A percentile compares a stretch with the other conserved stretches of the same genome.
phyloP scores from a whole-genome alignment of 2,329 filamentous ascomycete species.

The Botrytis tulipae region DNA sequence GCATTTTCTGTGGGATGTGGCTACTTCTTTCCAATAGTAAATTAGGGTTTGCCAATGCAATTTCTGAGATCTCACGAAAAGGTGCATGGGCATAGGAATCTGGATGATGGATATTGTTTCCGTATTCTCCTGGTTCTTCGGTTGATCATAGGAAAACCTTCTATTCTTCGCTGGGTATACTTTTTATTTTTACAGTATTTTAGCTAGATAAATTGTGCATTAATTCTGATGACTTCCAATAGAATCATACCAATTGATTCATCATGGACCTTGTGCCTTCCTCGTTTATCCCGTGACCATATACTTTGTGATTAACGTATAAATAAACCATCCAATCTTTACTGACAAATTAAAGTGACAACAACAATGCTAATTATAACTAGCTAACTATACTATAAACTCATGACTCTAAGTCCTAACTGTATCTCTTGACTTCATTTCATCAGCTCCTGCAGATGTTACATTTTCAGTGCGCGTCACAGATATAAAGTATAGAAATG shows the following conservation, averaged over 20 bases:
- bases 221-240: fast-evolving
- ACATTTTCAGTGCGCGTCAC: neutral
- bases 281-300: neutral
- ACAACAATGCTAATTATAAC: too few relatives aligned
- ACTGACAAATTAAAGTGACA: neutral
- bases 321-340: neutral
- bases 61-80: neutral
- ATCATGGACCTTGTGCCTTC: neutral
- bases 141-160: neutral
- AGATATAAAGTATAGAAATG: too few relatives aligned
- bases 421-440: fast-evolving
- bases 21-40: neutral
- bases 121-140: too few relatives aligned
- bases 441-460: neutral
- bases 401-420: fast-evolving
- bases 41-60: fast-evolving
- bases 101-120: neutral
- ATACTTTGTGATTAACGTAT: neutral
- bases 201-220: too few relatives aligned
- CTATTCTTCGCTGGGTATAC: neutral
- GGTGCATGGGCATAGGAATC: neutral
- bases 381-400: fast-evolving
- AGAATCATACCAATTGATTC: neutral
- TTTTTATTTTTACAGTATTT: neutral
- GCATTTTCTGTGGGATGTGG: too few relatives aligned